Percentiles rank a stretch among this genome's conserved stretches.
These are phyloP conservation scores for Talaromyces trachyspermus DNA, from an alignment of 495 filamentous ascomycete genomes.

Conservation along the genomic window DNA sequence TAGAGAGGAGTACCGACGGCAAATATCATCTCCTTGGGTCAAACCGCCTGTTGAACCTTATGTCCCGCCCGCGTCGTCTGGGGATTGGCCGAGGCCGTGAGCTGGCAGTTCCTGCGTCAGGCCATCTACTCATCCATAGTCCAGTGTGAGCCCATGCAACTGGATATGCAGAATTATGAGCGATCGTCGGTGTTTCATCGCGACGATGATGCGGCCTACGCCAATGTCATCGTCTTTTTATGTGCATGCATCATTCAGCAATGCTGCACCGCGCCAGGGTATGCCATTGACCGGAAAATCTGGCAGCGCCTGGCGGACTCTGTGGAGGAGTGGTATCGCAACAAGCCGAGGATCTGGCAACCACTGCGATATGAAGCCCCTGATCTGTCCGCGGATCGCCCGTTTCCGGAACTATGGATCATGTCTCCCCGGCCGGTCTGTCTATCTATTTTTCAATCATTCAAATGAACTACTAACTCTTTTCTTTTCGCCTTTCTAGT, in stretches of 20 bases:
- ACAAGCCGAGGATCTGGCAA: constrained; percentile 28
- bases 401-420: constrained; percentile 35
- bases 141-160: constrained; percentile 26
- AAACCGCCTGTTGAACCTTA: constrained; percentile 29
- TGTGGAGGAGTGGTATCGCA: constrained; percentile 24
- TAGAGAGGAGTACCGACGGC: constrained; percentile 25
- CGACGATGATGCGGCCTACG: constrained; percentile 26
- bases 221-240: constrained; percentile 28
- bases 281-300: constrained; percentile 14
- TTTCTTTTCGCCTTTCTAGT: too few relatives aligned
- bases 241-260: constrained; percentile 31
- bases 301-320: constrained; percentile 21
- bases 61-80: constrained; percentile 30
- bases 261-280: constrained; percentile 15
- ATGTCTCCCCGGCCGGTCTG: constrained; percentile 32
- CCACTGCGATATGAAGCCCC: constrained; percentile 27
- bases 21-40: constrained; percentile 32
- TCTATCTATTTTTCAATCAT: constrained; percentile 7
- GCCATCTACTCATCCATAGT: constrained; percentile 35
- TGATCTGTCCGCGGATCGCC: constrained; percentile 16
- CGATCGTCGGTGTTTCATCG: constrained; percentile 28
- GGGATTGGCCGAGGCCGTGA: constrained; percentile 35
- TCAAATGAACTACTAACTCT: background rate
- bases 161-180: constrained; percentile 30
- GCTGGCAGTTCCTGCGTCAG: constrained; percentile 35